These are phyloP conservation scores for Serendipita sp. DNA, from an alignment of 1,284 basidiomycete genomes.

Conservation along the genomic window DNA sequence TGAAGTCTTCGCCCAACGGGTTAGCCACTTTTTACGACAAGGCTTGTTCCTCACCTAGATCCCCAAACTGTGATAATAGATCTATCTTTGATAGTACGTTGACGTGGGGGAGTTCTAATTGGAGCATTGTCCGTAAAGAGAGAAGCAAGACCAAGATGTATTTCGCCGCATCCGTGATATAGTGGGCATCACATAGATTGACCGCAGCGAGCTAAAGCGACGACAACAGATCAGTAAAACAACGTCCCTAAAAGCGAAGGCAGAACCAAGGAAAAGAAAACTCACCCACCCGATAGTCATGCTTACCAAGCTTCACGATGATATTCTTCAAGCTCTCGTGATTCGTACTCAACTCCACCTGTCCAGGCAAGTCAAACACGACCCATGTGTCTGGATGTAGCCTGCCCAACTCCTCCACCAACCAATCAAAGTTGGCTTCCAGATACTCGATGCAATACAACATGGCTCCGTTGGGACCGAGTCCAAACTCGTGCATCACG, in stretches of 20 bases:
- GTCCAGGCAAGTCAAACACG: slow-evolving; percentile 92
- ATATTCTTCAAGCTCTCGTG: slow-evolving; percentile 79
- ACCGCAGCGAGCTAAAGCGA: no score
- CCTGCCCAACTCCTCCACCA: slow-evolving; percentile 58
- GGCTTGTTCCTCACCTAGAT: slow-evolving; percentile 48
- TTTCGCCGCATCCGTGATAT: no score
- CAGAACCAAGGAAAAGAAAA: no score
- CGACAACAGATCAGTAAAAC: no score
- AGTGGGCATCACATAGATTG: no score
- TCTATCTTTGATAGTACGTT: slow-evolving; percentile 97
- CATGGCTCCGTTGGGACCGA: slow-evolving; percentile 96
- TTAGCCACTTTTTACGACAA: background rate
- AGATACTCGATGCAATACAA: slow-evolving; percentile 97
- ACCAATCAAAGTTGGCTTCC: slow-evolving; percentile 91
- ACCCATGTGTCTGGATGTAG: slow-evolving; percentile 68
- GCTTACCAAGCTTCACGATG: slow-evolving; percentile 56
- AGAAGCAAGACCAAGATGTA: no score
- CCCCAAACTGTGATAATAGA: slow-evolving; percentile 72
- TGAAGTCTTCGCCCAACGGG: slow-evolving; percentile 57
- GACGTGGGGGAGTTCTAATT: slow-evolving; percentile 91
- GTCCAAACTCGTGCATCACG: slow-evolving; percentile 71
- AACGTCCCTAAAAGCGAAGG: no score
- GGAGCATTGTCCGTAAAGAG: slow-evolving; percentile 22
- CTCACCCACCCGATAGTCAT: slow-evolving; percentile 52
- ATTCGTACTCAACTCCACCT: slow-evolving; percentile 95